A percentile compares a stretch with the other conserved stretches of the same genome.
phyloP scores from a whole-genome alignment of 371 early-diverging fungal genomes.

The Rhizoclosmatium hyalinum region DNA sequence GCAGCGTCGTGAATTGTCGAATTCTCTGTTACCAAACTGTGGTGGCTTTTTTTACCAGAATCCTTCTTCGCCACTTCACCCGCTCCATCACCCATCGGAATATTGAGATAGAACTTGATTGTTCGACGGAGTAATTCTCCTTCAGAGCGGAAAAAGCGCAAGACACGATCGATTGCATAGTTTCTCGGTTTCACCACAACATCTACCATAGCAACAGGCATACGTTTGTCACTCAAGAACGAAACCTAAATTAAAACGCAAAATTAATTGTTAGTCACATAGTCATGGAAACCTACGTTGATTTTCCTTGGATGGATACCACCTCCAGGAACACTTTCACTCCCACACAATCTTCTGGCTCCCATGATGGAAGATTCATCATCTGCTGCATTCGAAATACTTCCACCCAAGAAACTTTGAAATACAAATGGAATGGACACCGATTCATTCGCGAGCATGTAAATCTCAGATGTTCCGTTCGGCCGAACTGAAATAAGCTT shows the following conservation, averaged over 20 bases:
- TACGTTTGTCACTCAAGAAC: constrained; percentile 41
- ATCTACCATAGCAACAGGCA: constrained; percentile 47
- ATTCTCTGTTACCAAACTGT: constrained; percentile 11
- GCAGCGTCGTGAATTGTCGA: constrained; percentile 42
- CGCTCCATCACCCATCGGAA: neutral
- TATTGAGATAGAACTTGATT: constrained; percentile 2
- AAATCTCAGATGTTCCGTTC: constrained; percentile 43
- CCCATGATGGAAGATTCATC: constrained; percentile 12
- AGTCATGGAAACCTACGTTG: constrained; percentile 29
- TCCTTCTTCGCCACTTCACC: constrained; percentile 1
- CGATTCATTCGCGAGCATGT: constrained; percentile 46
- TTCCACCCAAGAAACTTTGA: constrained; percentile 49
- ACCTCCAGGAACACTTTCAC: constrained; percentile 16
- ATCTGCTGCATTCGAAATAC: constrained; percentile 16
- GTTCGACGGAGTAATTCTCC: constrained; percentile 47
- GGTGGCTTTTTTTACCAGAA: neutral
- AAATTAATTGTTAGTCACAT: neutral
- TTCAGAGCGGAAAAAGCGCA: constrained; percentile 52
- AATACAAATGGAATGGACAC: constrained; percentile 54
- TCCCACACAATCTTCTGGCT: neutral
- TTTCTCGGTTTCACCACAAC: constrained; percentile 40
- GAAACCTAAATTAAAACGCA: constrained; percentile 36
- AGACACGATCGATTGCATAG: constrained; percentile 42
- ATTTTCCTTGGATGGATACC: constrained; percentile 32
- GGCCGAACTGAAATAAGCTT: constrained; percentile 30